Conservation (phyloP, 805 yeast species). For the Cyberlindnera maritima region DNA sequence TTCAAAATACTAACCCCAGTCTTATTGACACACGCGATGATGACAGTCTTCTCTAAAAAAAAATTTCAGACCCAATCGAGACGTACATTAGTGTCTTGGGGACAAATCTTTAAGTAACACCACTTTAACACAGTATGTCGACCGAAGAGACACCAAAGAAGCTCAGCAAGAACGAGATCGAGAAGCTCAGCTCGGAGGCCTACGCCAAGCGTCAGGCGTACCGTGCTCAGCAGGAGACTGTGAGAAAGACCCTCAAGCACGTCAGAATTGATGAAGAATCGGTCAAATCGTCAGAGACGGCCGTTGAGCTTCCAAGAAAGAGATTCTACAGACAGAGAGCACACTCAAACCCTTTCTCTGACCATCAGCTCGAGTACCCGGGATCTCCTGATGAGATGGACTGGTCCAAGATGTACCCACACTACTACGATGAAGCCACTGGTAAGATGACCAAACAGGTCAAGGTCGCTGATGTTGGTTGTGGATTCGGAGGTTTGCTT, state of each 20-base stretch:
- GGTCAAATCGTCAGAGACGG: slow-evolving; percentile 17
- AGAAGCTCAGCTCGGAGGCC: slow-evolving; percentile 22
- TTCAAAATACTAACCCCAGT: background rate
- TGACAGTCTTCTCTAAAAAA: background rate
- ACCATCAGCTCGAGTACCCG: slow-evolving; percentile 90
- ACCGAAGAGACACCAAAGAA: background rate
- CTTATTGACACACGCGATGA: background rate
- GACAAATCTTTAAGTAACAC: background rate
- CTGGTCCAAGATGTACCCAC: slow-evolving; percentile 79
- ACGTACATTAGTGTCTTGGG: background rate
- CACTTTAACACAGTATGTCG: background rate
- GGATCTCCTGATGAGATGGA: slow-evolving; percentile 77
- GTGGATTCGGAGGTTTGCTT: slow-evolving; percentile 94
- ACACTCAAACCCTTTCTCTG: slow-evolving; percentile 96
- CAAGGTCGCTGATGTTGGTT: slow-evolving; percentile 93
- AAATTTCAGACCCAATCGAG: background rate
- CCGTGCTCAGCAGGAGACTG: slow-evolving; percentile 46
- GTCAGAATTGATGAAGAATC: slow-evolving; percentile 41
- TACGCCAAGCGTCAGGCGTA: slow-evolving; percentile 36
- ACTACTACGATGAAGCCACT: slow-evolving; percentile 41
- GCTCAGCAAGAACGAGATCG: slow-evolving; percentile 21
- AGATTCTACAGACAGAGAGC: slow-evolving; percentile 95
- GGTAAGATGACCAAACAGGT: slow-evolving; percentile 50
- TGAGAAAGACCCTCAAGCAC: slow-evolving; percentile 44
- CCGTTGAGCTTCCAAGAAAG: slow-evolving; percentile 67